Evolutionary conservation across 805 yeast species (phyloP), one percentile per base, ranked within the genome.

Genomic region (Lipomyces yamanashiensis): DNA sequence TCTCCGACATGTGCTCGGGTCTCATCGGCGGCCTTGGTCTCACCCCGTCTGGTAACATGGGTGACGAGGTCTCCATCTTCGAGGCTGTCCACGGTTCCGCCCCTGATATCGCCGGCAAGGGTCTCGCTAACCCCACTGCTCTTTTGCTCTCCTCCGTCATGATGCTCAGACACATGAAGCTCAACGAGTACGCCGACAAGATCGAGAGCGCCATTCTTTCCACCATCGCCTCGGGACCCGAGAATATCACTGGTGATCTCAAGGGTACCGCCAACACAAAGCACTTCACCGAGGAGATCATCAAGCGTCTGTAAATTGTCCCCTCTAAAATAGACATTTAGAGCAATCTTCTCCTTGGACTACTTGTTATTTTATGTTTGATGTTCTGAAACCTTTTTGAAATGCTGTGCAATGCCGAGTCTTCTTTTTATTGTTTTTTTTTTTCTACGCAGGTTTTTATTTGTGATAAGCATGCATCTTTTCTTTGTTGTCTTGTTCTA

Each of bases 71-170:
- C 69, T 91, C 98, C 62, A 93, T 95, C 77, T 95, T 95, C 79
- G 99, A 95, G 86, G 99, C 99, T 70, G 99, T 95, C 75, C 99
- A 95, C 80, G 99, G 99, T 79, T 92, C 98, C 63, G 99, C 99
- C 69, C 99, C 99, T 73, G 99, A 95, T 79, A 95, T 95, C 75
- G 98, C 98, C 68, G 99, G 99, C 76, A 91, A 95, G 85, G 96
- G 96, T 77, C 86, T 90, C 78, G 99, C 99, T 70, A 95, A 95
- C 87, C 99, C 99, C 82, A 95, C 99, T 67, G 99, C 99, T 62
- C 81, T 95, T 76, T 84, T 95, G 78, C 85, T 95, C 77, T 91
- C 97, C 56, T 93, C 98, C 52, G 91, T 92, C 76, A 95, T 95
- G 98, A 93, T 95, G 98, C 88, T 95, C 84, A 89, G 96, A 83